Percentiles rank a stretch among this genome's conserved stretches.
Evolutionary conservation across 257 asterid species (phyloP).

Genomic region (Capsicum pubescens): DNA sequence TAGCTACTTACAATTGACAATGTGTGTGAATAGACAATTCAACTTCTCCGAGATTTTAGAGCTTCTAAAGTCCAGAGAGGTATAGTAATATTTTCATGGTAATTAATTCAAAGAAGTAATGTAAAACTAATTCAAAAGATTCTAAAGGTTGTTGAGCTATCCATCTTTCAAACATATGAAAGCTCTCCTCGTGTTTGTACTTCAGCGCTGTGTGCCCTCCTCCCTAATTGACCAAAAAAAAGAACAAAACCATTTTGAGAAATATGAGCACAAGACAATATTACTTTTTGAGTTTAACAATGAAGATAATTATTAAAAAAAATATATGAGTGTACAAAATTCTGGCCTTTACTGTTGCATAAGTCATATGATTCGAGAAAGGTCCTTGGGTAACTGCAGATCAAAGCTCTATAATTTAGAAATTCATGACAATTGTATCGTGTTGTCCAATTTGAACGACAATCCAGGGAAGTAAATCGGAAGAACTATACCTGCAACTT

Average conservation of each 20-base stretch:
- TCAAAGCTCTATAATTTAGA: no score
- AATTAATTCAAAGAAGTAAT: neutral
- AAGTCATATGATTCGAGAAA: conserved; percentile 42
- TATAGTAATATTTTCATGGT: no score
- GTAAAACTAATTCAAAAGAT: neutral
- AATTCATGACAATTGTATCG: neutral
- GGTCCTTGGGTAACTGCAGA: conserved; percentile 44
- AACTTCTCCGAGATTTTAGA: no score
- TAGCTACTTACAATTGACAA: no score
- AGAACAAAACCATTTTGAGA: neutral
- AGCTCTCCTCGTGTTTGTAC: neutral
- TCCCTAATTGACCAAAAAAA: neutral
- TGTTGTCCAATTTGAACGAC: neutral
- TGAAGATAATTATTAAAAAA: neutral
- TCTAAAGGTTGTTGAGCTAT: neutral
- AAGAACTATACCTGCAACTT: conserved; percentile 51
- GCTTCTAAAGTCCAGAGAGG: no score
- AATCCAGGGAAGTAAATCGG: neutral
- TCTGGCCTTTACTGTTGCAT: conserved; percentile 52
- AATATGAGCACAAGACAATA: neutral
- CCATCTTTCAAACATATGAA: conserved; percentile 21
- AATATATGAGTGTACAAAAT: neutral
- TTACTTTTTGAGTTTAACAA: neutral
- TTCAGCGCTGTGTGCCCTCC: conserved; percentile 28
- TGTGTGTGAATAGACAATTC: no score